Conservation (phyloP, 2,329 filamentous ascomycete species). For the Aspergillus novoparasiticus region DNA sequence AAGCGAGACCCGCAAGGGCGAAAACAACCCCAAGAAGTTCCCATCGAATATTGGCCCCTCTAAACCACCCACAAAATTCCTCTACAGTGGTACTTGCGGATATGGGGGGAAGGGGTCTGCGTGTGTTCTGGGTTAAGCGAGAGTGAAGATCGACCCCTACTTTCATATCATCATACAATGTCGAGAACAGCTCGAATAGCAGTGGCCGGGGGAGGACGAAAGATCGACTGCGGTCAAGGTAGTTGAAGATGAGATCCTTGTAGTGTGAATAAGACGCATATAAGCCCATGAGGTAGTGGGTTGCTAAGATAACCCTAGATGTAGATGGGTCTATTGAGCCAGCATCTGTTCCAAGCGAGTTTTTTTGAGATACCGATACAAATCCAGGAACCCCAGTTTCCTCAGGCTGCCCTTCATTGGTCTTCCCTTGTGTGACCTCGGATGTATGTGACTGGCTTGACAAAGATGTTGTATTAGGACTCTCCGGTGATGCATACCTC, state of each 20-base stretch:
- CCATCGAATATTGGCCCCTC: constrained; percentile 24
- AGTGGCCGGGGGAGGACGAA: constrained; percentile 1
- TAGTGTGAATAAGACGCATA: neutral
- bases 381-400: neutral
- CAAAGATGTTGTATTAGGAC: neutral
- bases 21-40: constrained; percentile 29
- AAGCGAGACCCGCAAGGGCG: constrained; percentile 20
- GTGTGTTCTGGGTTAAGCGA: neutral
- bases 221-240: neutral
- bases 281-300: neutral
- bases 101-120: neutral
- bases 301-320: neutral
- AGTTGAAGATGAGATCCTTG: constrained; percentile 5
- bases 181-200: neutral
- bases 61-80: constrained; percentile 14
- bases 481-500: neutral
- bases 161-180: neutral
- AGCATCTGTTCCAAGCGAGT: neutral
- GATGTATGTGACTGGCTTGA: neutral
- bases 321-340: neutral
- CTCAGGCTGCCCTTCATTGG: neutral
- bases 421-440: neutral
- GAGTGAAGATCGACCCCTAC: neutral
- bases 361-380: neutral
- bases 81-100: neutral